A percentile compares a stretch with the other conserved stretches of the same genome.
Conservation (phyloP, 805 yeast species). For the Lipomyces mesembrius region DNA sequence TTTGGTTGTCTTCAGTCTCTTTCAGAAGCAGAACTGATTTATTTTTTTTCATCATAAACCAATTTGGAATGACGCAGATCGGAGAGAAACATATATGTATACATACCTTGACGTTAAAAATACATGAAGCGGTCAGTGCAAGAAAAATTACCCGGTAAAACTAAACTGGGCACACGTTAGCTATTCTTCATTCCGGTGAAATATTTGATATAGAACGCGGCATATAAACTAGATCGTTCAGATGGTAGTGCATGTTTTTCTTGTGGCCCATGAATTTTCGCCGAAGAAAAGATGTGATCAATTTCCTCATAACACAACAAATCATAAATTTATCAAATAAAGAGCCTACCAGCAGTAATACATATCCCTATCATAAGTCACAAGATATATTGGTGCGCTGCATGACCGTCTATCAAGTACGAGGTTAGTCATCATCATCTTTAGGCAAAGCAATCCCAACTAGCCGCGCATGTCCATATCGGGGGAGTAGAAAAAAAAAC, state of each 20-base stretch:
- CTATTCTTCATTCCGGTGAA: neutral
- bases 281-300: conserved; percentile 44
- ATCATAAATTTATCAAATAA: neutral
- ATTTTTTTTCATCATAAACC: conserved; percentile 61
- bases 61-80: conserved; percentile 37
- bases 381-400: neutral
- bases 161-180: neutral
- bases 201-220: neutral
- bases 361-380: neutral
- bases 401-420: neutral
- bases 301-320: conserved; percentile 39
- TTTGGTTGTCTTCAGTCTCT: conserved; percentile 46
- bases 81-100: neutral
- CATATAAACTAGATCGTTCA: conserved; percentile 51
- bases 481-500: neutral
- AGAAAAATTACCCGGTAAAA: neutral
- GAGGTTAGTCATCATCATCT: neutral
- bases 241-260: conserved; percentile 97
- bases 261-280: conserved; percentile 73
- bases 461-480: neutral
- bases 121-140: neutral
- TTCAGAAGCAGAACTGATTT: conserved; percentile 98
- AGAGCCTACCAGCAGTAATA: neutral
- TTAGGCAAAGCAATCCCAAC: neutral
- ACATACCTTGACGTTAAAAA: neutral